phyloP scores from a whole-genome alignment of 306 rosid species.

The Purshia tridentata region DNA sequence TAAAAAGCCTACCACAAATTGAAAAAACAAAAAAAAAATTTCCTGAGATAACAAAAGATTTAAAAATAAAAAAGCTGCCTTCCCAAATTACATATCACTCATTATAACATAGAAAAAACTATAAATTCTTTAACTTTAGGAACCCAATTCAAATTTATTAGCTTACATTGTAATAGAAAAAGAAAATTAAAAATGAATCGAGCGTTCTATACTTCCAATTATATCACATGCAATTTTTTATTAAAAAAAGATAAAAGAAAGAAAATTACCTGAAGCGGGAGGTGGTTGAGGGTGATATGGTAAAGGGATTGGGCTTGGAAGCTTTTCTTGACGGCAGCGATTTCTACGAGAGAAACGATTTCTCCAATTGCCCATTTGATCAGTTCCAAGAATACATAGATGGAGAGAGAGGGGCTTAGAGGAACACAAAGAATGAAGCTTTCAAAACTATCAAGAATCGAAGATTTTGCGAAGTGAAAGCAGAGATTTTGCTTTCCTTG shows the following conservation, averaged over 20 bases:
- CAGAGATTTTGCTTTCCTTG: background rate
- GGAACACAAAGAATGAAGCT: background rate
- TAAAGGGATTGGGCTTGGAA: constrained; percentile 33
- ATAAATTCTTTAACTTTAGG: background rate
- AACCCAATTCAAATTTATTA: background rate
- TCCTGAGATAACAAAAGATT: constrained; percentile 3
- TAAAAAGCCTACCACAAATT: background rate
- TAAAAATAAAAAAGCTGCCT: background rate
- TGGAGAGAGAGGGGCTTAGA: background rate
- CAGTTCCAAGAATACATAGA: background rate
- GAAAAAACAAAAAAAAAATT: background rate
- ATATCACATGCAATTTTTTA: background rate
- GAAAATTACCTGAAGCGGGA: constrained; percentile 48
- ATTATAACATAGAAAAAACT: background rate
- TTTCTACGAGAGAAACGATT: constrained; percentile 48
- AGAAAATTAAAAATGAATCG: background rate
- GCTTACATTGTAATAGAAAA: background rate
- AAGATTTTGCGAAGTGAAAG: background rate
- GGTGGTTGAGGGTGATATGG: constrained; percentile 48
- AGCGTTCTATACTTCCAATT: background rate
- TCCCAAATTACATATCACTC: background rate
- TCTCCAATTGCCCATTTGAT: constrained; percentile 75
- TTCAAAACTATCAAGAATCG: background rate
- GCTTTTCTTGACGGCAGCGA: constrained; percentile 42
- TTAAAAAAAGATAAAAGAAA: background rate